Conservation (phyloP, 768 basidiomycete genomes). For the Lenzites betulinus region DNA sequence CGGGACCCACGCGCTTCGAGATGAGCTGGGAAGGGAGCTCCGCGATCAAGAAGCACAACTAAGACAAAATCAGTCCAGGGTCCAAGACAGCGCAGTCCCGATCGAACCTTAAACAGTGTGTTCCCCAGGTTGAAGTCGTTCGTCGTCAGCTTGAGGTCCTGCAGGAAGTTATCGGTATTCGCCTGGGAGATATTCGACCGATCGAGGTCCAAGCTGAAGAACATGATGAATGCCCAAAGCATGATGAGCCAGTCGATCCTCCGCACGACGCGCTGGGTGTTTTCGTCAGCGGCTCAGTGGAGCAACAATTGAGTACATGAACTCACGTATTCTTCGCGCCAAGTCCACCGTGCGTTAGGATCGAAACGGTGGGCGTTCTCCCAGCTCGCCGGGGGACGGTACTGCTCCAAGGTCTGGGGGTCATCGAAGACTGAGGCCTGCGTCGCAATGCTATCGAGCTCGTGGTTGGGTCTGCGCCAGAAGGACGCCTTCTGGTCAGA, state of each 20-base stretch:
- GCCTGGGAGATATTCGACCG: slow-evolving; percentile 65
- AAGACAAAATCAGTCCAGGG: neutral
- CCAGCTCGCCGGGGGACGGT: slow-evolving; percentile 53
- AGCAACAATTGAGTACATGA: neutral
- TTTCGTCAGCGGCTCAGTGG: neutral
- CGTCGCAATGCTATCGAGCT: slow-evolving; percentile 57
- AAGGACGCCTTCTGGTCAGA: slow-evolving; percentile 31
- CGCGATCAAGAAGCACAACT: slow-evolving; percentile 37
- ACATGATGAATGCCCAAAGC: slow-evolving; percentile 64
- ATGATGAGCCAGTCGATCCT: slow-evolving; percentile 63
- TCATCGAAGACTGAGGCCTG: slow-evolving; percentile 67
- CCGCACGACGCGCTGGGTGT: slow-evolving; percentile 49
- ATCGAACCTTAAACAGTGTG: slow-evolving; percentile 52
- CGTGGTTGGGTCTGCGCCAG: slow-evolving; percentile 34
- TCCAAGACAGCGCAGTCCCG: neutral
- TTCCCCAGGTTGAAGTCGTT: slow-evolving; percentile 69
- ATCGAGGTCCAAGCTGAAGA: slow-evolving; percentile 61
- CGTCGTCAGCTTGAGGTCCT: slow-evolving; percentile 59
- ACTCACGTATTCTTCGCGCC: slow-evolving; percentile 63
- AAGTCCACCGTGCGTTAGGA: slow-evolving; percentile 68
- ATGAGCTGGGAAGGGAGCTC: slow-evolving; percentile 70
- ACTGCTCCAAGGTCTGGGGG: slow-evolving; percentile 48
- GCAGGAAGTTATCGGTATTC: slow-evolving; percentile 69
- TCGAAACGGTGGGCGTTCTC: slow-evolving; percentile 70
- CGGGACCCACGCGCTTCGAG: slow-evolving; percentile 67